A percentile compares a stretch with the other conserved stretches of the same genome.
Evolutionary conservation across 768 basidiomycete species (phyloP).

Genomic region (Calocera viscosa): DNA sequence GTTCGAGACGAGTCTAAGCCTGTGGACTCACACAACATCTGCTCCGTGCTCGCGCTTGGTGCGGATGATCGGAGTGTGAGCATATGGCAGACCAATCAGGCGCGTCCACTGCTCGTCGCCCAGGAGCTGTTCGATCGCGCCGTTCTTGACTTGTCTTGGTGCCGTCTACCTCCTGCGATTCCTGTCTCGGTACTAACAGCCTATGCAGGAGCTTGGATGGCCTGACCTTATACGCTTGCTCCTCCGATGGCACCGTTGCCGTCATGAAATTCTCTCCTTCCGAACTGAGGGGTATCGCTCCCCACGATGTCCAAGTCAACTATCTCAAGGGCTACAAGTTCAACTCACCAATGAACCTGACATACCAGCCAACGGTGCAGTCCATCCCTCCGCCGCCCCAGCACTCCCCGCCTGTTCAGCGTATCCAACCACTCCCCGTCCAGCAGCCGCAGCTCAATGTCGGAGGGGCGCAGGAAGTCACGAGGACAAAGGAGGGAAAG

Average conservation of each 20-base stretch:
- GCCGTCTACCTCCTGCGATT: slow-evolving; percentile 21
- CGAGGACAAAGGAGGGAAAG: slow-evolving; percentile 34
- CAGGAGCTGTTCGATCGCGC: slow-evolving; percentile 90
- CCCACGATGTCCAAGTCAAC: slow-evolving; percentile 56
- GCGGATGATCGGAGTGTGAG: slow-evolving; percentile 89
- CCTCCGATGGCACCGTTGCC: slow-evolving; percentile 88
- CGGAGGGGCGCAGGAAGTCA: slow-evolving; percentile 19
- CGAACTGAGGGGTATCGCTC: slow-evolving; percentile 71
- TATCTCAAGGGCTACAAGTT: slow-evolving; percentile 78
- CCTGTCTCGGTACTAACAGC: slow-evolving; percentile 8
- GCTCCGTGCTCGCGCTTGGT: slow-evolving; percentile 84
- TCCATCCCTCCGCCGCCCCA: not conserved
- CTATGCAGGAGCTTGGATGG: slow-evolving; percentile 77
- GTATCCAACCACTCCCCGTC: slow-evolving; percentile 6
- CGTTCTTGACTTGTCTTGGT: slow-evolving; percentile 95
- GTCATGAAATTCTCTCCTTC: slow-evolving; percentile 66
- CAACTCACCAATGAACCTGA: slow-evolving; percentile 14
- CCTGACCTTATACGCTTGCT: slow-evolving; percentile 81
- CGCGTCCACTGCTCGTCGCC: slow-evolving; percentile 80
- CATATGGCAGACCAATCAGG: slow-evolving; percentile 90
- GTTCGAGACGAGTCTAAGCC: slow-evolving; percentile 48
- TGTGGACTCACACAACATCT: slow-evolving; percentile 69
- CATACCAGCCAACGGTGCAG: not conserved
- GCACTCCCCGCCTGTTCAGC: not conserved
- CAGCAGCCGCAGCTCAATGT: slow-evolving; percentile 9